Evolutionary conservation across 148 eudicot species (phyloP).

Genomic region (Euryodendron excelsum): DNA sequence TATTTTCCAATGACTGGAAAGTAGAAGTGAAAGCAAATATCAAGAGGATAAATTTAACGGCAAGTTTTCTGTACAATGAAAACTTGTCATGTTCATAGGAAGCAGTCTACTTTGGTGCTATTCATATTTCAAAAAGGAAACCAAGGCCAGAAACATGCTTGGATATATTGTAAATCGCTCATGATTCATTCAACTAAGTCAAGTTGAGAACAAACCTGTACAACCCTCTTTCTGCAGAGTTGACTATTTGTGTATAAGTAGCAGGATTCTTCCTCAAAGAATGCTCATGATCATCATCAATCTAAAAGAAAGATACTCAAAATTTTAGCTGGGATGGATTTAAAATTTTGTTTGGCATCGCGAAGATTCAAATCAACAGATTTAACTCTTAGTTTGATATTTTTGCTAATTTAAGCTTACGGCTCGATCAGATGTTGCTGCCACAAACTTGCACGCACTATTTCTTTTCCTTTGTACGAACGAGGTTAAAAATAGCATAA

Average conservation of each 20-base stretch:
- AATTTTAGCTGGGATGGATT: not conserved
- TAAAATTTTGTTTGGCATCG: not conserved
- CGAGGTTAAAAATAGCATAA: not conserved
- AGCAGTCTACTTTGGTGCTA: not conserved
- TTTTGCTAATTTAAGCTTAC: not conserved
- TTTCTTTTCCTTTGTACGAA: not conserved
- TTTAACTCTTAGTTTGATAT: not conserved
- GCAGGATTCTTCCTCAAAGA: slow-evolving; percentile 68
- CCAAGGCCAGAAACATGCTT: not conserved
- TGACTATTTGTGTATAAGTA: slow-evolving; percentile 50
- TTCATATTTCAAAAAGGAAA: not conserved
- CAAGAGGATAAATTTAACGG: not conserved
- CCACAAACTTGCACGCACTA: not conserved
- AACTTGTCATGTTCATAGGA: not conserved
- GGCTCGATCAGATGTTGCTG: not conserved
- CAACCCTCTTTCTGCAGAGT: slow-evolving; percentile 70
- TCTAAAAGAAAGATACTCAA: slow-evolving; percentile 36
- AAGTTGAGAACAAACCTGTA: slow-evolving; percentile 55
- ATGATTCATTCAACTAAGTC: not conserved
- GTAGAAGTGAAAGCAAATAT: slow-evolving; percentile 11
- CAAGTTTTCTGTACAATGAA: not conserved
- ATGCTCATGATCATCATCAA: slow-evolving; percentile 50
- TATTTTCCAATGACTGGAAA: not conserved
- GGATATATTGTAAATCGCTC: not conserved
- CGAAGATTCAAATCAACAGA: not conserved